These are phyloP conservation scores for Exobasidium cylindrosporum DNA, from an alignment of 1,284 basidiomycete genomes.

Conservation along the genomic window DNA sequence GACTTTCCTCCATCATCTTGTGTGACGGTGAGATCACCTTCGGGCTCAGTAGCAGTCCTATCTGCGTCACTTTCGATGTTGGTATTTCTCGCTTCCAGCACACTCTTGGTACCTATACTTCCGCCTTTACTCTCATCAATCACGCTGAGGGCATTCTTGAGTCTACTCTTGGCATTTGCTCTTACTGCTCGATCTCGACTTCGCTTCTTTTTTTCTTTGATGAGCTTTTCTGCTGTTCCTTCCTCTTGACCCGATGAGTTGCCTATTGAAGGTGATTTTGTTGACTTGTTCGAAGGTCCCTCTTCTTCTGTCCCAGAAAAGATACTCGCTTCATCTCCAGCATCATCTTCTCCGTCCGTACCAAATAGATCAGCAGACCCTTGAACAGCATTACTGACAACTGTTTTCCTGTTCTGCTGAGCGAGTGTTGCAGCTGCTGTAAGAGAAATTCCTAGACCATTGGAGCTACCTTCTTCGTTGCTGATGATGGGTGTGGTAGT, in stretches of 20 bases:
- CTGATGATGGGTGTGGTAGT: neutral
- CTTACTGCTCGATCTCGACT: constrained; percentile 7
- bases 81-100: neutral
- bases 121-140: constrained; percentile 25
- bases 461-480: constrained; percentile 3
- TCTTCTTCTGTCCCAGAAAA: neutral
- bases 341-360: constrained; percentile 5
- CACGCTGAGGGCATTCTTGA: constrained; percentile 33
- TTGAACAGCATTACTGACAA: constrained; percentile 10
- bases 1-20: neutral
- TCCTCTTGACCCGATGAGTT: neutral
- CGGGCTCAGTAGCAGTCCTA: neutral
- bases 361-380: constrained; percentile 14
- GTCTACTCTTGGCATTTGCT: constrained; percentile 18
- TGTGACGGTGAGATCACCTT: neutral
- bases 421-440: constrained; percentile 19
- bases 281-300: neutral
- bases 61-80: neutral
- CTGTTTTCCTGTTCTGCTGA: constrained; percentile 17
- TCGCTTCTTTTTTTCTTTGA: constrained; percentile 7
- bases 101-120: neutral
- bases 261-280: neutral
- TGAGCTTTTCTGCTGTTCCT: constrained; percentile 7
- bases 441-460: constrained; percentile 21
- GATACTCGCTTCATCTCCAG: constrained; percentile 1